phyloP scores from a whole-genome alignment of 495 filamentous ascomycete genomes.

The Parachaetomium inaequale region DNA sequence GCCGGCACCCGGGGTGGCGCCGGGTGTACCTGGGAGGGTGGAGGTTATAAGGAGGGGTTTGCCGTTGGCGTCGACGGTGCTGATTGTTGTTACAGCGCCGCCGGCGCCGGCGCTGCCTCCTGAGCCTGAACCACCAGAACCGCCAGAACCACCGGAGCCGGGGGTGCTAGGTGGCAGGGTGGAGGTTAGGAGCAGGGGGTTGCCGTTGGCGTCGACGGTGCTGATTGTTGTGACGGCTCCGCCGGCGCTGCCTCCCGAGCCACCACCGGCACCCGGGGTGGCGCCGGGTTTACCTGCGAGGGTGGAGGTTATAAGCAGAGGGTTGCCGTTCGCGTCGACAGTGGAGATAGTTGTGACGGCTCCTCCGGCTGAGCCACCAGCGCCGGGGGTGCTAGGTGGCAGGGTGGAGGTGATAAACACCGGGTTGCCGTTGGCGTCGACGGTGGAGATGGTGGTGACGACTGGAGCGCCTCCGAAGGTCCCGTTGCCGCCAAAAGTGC shows the following conservation, averaged over 20 bases:
- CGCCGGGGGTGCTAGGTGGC: background rate
- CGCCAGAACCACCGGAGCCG: background rate
- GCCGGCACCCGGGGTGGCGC: background rate
- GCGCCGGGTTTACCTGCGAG: background rate
- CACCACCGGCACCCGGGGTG: background rate
- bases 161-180: background rate
- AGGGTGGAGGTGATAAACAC: background rate
- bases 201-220: background rate
- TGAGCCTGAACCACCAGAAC: background rate
- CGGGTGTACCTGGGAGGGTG: no score
- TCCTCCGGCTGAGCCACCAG: background rate
- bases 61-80: background rate
- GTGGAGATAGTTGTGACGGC: background rate
- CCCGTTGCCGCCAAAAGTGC: conserved; percentile 1
- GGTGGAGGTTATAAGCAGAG: background rate
- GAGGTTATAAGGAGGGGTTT: background rate
- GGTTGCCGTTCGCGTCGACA: background rate
- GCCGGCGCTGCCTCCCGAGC: background rate
- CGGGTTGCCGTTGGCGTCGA: conserved; percentile 3
- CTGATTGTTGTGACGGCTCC: background rate
- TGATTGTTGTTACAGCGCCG: background rate
- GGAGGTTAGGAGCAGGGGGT: background rate
- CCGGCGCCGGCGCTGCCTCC: background rate
- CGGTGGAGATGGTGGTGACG: conserved; percentile 16
- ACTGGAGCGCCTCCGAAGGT: background rate